phyloP scores from a whole-genome alignment of 2,329 filamentous ascomycete genomes.

The Lithohypha guttulata region DNA sequence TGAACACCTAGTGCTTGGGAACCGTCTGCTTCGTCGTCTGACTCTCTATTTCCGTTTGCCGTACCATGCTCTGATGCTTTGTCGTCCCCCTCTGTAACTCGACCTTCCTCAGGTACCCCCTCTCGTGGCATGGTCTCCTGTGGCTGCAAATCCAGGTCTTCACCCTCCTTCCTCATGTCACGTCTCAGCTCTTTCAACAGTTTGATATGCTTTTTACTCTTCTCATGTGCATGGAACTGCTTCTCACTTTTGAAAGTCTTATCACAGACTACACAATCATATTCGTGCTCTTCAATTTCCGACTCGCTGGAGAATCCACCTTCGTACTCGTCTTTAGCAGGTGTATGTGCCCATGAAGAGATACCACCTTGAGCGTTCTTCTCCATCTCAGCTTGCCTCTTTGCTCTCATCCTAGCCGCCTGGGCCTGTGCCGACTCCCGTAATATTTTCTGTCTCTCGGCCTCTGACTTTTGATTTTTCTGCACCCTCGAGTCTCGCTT shows the following conservation, averaged over 20 bases:
- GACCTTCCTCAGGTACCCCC: conserved; percentile 2
- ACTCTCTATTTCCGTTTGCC: background rate
- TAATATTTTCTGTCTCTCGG: conserved; percentile 66
- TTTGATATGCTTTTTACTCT: conserved; percentile 92
- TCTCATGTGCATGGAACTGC: conserved; percentile 83
- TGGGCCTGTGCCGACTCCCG: conserved; percentile 73
- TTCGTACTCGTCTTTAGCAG: conserved; percentile 41
- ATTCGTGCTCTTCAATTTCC: conserved; percentile 43
- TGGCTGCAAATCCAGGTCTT: conserved; percentile 29
- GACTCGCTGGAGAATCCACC: conserved; percentile 34
- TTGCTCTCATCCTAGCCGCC: conserved; percentile 69
- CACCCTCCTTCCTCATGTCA: conserved; percentile 75
- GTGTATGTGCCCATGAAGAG: conserved; percentile 60
- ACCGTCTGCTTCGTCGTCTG: background rate
- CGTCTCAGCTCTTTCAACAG: conserved; percentile 67
- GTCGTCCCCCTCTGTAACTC: conserved; percentile 17
- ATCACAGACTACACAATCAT: conserved; percentile 53
- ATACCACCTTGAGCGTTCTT: conserved; percentile 33
- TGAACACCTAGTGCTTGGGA: background rate
- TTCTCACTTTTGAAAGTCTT: conserved; percentile 79
- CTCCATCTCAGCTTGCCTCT: conserved; percentile 56
- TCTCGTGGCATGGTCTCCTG: conserved; percentile 14
- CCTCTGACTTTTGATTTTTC: conserved; percentile 64
- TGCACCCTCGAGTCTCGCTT: conserved; percentile 84
- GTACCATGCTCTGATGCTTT: conserved; percentile 7